Base-by-base conservation (phyloP, 768 basidiomycete species). In the Mycena polygramma region DNA sequence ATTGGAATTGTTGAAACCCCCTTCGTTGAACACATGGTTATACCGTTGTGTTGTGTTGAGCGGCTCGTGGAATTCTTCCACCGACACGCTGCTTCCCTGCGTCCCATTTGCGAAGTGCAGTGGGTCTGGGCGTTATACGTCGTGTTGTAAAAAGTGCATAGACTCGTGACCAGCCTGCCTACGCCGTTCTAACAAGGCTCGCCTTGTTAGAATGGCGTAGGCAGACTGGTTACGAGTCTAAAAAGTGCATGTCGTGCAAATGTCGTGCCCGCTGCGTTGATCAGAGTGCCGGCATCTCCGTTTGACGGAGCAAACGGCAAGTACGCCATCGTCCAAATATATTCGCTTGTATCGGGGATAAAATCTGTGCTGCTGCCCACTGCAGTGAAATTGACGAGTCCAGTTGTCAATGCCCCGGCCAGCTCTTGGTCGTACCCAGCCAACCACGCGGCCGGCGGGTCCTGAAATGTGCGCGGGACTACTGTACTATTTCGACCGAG, bases 121-220 rank as follows among this genome's bases (percentile, higher is more conserved):
- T n/a, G n/a, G n/a, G 68, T 59, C 46, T 20, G 13, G 8, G 55
- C 55, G 14, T 19, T n/a, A 48, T 69, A 57, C 0, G 62, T 63
- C 6, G 68, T 62, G 41, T 69, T 64, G 30, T 63, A 55, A 6
- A 64, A 52, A 4, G 55, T 63, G 68, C 68, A 69, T n/a, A n/a
- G n/a, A n/a, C n/a, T n/a, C n/a, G n/a, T n/a, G n/a, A n/a, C n/a
- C n/a, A n/a, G n/a, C n/a, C n/a, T n/a, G n/a, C n/a, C n/a, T n/a
- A n/a, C n/a, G n/a, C n/a, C n/a, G n/a, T n/a, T n/a, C n/a, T n/a
- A n/a, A n/a, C n/a, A n/a, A n/a, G n/a, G n/a, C n/a, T n/a, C n/a
- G n/a, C n/a, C n/a, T n/a, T n/a, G n/a, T n/a, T n/a, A n/a, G n/a
- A n/a, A n/a, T n/a, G n/a, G n/a, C n/a, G n/a, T n/a, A n/a, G n/a